These are phyloP conservation scores for Trypethelium eluteriae DNA, from an alignment of 495 filamentous ascomycete genomes.

Conservation along the genomic window DNA sequence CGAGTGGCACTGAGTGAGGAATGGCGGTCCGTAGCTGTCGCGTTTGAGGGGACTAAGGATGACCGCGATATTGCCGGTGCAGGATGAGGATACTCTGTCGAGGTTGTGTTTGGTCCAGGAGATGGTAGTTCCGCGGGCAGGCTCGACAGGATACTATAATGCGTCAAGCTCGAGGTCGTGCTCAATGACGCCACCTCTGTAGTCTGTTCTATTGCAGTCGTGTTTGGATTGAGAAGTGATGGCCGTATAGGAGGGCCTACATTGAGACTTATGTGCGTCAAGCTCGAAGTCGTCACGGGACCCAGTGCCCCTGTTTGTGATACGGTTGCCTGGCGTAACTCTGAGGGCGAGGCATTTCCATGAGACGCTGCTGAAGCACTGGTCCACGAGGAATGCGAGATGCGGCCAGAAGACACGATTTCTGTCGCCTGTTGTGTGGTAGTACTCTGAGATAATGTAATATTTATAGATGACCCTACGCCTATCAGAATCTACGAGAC, in stretches of 20 bases:
- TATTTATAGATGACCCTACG: neutral
- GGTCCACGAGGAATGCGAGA: no score
- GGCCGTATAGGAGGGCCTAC: neutral
- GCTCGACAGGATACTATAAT: no score
- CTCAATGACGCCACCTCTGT: no score
- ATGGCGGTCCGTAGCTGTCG: neutral
- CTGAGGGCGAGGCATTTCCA: no score
- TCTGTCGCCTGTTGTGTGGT: neutral
- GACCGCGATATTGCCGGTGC: neutral
- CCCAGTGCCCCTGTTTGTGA: no score
- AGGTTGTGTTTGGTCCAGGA: neutral
- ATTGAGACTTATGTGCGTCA: neutral
- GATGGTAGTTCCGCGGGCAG: neutral
- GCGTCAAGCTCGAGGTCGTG: no score
- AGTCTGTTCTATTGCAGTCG: neutral
- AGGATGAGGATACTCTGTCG: neutral
- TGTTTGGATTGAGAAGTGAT: neutral
- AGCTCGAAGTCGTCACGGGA: neutral
- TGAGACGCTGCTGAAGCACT: no score
- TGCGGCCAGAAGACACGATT: neutral
- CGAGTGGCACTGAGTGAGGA: neutral
- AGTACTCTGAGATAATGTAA: neutral
- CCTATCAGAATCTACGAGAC: neutral
- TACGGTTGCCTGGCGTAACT: no score
- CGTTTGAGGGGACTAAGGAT: neutral